Conservation (phyloP, 495 filamentous ascomycete species). For the Aspergillus bridgeri region DNA sequence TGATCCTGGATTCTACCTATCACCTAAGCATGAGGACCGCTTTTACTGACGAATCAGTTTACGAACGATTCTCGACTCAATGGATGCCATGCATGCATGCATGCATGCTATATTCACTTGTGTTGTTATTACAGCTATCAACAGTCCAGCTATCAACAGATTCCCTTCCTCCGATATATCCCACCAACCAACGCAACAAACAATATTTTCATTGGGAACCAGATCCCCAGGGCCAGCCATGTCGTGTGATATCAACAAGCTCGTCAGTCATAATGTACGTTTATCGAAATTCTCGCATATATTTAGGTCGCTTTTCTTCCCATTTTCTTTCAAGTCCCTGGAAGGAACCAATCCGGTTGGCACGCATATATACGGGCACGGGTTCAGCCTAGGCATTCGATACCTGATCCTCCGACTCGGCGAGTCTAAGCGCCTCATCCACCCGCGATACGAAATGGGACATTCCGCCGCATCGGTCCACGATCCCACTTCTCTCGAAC, state of each 20-base stretch:
- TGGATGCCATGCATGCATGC: neutral
- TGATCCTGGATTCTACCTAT: neutral
- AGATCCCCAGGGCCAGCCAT: neutral
- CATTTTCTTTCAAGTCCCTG: neutral
- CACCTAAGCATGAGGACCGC: neutral
- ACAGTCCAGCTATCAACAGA: neutral
- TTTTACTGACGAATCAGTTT: too few relatives aligned
- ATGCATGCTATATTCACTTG: neutral
- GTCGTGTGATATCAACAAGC: neutral
- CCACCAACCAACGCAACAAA: neutral
- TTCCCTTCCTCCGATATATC: neutral
- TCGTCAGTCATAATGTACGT: neutral
- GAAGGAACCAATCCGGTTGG: neutral
- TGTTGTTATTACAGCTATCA: neutral
- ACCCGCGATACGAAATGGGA: conserved; percentile 78
- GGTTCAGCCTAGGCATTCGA: conserved; percentile 15
- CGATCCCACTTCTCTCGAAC: conserved; percentile 77
- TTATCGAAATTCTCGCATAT: neutral
- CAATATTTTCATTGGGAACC: neutral
- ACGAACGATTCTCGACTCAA: neutral
- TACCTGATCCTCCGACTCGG: conserved; percentile 57
- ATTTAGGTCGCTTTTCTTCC: neutral
- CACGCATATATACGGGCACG: neutral
- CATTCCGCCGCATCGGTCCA: conserved; percentile 71
- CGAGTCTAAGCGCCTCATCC: conserved; percentile 75